Evolutionary conservation across 106 monocot genomes (phyloP), one percentile per base, ranked within the genome.

Genomic region (Alisma plantagoaquatica): DNA sequence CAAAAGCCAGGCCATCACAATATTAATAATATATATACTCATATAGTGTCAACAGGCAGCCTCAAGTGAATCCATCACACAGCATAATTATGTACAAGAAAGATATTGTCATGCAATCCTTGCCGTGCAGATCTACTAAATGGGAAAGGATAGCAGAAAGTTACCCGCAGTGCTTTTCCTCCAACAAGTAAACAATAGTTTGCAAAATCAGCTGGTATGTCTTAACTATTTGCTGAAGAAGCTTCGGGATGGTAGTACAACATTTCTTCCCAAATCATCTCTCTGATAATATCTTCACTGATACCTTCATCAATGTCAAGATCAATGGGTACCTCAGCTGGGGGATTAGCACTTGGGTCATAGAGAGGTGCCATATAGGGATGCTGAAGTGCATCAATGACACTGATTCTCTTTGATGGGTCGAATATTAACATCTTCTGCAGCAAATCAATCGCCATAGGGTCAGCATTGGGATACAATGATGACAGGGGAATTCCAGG

Each of bases 261-360:
- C 90, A 84, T 84, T 69, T 91, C 90, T 32, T 28, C 29, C 90
- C 90, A 91, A 53, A 91, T 91, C 59, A 83, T 23, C 55, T 91
- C 90, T 41, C 90, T 57, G 20, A 91, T 77, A 49, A 63, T 56
- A 19, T 81, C 77, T 55, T 79, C 76, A 11, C 59, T 69, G 33
- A 84, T 35, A 60, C 84, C 75, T 56, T 82, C 84, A 54, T 84
- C 72, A 29, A 91, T 77, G 59, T 75, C 80, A 38, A 91, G 77
- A 66, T 84, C 77, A 45, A 81, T 66, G 8, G 80, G 83, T 0
- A 75, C 68, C 41, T 80, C 60, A 25, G 80, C 72, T 5, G 75
- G 77, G 18, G 65, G 80, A 23, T 84, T 61, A 18, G 80, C 48
- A 31, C 33, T 70, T 4, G 90, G 90, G 28, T 91, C 84, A 45